A percentile compares a stretch with the other conserved stretches of the same genome.
Evolutionary conservation across 2,329 filamentous ascomycete genomes (phyloP).

Genomic region (Pseudogymnoascus sp.): DNA sequence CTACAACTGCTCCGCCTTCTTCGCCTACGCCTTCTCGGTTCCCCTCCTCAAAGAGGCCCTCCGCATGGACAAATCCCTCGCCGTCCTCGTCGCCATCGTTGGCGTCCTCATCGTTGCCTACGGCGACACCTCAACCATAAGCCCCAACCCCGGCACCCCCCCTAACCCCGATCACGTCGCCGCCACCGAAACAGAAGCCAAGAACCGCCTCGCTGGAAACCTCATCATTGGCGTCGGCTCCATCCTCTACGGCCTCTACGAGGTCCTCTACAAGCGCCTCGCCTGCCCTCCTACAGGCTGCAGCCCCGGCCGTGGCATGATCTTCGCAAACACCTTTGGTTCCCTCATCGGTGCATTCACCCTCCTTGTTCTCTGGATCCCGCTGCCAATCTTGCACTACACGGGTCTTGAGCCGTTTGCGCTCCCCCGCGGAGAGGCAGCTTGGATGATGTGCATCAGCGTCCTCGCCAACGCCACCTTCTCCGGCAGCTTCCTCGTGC

Average conservation of each 20-base stretch:
- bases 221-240: constrained; percentile 85
- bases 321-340: constrained; percentile 91
- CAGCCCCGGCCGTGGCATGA: constrained; percentile 76
- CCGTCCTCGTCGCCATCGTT: constrained; percentile 76
- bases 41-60: constrained; percentile 80
- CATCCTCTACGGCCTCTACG: constrained; percentile 91
- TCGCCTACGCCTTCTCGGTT: constrained; percentile 94
- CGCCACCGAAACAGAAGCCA: constrained; percentile 37
- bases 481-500: constrained; percentile 82
- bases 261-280: constrained; percentile 89
- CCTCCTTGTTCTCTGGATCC: constrained; percentile 80
- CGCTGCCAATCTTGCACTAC: constrained; percentile 74
- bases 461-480: constrained; percentile 86
- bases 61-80: constrained; percentile 73
- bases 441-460: constrained; percentile 70
- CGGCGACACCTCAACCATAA: constrained; percentile 51
- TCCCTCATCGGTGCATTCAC: constrained; percentile 83
- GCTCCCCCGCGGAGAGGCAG: constrained; percentile 68
- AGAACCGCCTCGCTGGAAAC: constrained; percentile 72
- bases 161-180: constrained; percentile 24
- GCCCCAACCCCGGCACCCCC: constrained; percentile 35
- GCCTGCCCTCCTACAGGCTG: constrained; percentile 80
- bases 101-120: constrained; percentile 96
- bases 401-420: constrained; percentile 75
- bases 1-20: constrained; percentile 98